Evolutionary conservation across 2,329 filamentous ascomycete genomes (phyloP).

Genomic region (Chrysoporthe puriensis): DNA sequence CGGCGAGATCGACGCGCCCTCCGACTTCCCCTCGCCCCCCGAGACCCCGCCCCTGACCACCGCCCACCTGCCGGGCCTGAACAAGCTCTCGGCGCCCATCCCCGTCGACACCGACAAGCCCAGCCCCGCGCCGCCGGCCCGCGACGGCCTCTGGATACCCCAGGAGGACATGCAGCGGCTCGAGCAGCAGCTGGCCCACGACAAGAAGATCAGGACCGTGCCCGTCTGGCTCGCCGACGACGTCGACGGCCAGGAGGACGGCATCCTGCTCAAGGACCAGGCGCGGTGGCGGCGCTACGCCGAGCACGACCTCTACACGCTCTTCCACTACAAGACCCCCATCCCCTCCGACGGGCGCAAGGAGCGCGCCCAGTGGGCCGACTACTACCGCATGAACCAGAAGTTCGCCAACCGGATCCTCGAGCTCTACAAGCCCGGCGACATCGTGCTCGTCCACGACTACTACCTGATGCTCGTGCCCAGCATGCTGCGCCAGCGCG

Average conservation of each 20-base stretch:
- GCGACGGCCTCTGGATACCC: conserved; percentile 72
- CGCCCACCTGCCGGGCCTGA: conserved; percentile 60
- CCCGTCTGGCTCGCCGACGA: conserved; percentile 91
- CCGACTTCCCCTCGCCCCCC: conserved; percentile 50
- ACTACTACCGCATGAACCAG: conserved; percentile 92
- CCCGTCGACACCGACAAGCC: conserved; percentile 67
- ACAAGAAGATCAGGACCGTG: conserved; percentile 76
- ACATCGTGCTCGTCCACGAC: conserved; percentile 91
- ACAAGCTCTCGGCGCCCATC: conserved; percentile 78
- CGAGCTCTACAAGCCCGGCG: conserved; percentile 87
- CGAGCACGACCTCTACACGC: conserved; percentile 86
- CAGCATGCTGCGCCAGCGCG: conserved; percentile 81
- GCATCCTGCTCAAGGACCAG: conserved; percentile 80
- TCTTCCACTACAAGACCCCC: conserved; percentile 96
- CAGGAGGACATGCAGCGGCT: conserved; percentile 72
- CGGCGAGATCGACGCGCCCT: conserved; percentile 72
- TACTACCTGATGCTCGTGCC: conserved; percentile 92
- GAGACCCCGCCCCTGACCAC: conserved; percentile 54
- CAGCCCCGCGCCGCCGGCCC: conserved; percentile 58
- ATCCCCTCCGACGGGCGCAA: conserved; percentile 84
- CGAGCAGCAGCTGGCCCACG: conserved; percentile 72
- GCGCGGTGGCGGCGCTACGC: conserved; percentile 86
- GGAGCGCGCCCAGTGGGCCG: conserved; percentile 83
- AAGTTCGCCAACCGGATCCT: conserved; percentile 89
- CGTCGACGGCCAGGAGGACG: conserved; percentile 65